phyloP scores from a whole-genome alignment of 2,329 filamentous ascomycete genomes.

The Trichophyton schoenleinii region DNA sequence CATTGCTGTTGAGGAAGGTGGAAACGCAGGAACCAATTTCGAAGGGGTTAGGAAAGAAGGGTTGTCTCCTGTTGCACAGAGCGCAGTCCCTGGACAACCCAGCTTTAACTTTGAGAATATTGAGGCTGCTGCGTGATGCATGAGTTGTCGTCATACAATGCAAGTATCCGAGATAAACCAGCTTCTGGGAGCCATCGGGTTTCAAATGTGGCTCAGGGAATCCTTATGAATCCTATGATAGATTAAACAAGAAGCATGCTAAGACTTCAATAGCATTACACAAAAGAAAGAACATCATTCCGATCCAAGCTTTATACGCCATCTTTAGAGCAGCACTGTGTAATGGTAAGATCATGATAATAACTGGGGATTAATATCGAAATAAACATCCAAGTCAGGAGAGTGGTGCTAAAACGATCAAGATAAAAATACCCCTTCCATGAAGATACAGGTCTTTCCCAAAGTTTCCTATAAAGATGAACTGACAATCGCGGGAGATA shows the following conservation, averaged over 20 bases:
- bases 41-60: constrained; percentile 37
- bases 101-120: constrained; percentile 80
- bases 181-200: not conserved
- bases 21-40: constrained; percentile 35
- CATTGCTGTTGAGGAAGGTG: constrained; percentile 52
- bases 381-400: not conserved
- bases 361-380: not conserved
- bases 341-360: not conserved
- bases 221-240: not conserved
- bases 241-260: not conserved
- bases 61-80: constrained; percentile 51
- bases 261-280: not conserved
- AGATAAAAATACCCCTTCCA: not conserved
- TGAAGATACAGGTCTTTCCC: constrained; percentile 1
- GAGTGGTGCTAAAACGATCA: not conserved
- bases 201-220: not conserved
- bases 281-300: not conserved
- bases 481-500: not conserved
- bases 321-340: not conserved
- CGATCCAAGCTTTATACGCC: not conserved
- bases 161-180: not conserved
- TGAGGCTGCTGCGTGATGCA: constrained; percentile 11
- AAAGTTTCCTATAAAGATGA: not conserved
- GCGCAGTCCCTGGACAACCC: constrained; percentile 68
- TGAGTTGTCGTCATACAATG: not conserved